Evolutionary conservation across 2,329 filamentous ascomycete species (phyloP).

Genomic region (Cladophialophora bantiana): DNA sequence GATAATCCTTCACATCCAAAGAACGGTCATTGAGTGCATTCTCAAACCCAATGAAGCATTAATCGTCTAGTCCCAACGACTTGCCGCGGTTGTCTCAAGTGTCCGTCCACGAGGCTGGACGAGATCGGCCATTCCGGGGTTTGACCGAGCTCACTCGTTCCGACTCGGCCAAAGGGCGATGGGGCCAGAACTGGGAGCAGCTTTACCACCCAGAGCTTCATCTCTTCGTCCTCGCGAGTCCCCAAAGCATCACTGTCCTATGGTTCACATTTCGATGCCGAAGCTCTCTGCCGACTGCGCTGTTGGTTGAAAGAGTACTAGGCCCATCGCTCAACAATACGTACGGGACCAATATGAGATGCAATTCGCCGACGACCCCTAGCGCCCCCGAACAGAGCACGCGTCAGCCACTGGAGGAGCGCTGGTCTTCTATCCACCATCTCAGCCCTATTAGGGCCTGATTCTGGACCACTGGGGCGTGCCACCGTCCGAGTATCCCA

Average conservation of each 20-base stretch:
- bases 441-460: neutral
- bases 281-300: neutral
- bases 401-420: neutral
- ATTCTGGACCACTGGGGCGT: neutral
- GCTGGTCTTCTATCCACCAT: slow-evolving; percentile 1
- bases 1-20: no score
- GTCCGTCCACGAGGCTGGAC: neutral
- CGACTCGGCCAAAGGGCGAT: neutral
- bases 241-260: neutral
- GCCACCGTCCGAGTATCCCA: neutral
- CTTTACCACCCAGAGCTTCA: neutral
- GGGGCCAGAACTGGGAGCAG: neutral
- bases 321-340: neutral
- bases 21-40: neutral
- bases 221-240: neutral
- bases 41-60: neutral
- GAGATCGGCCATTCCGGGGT: neutral
- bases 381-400: no score
- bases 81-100: neutral
- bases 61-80: neutral
- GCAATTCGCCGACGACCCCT: neutral
- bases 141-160: neutral
- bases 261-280: neutral
- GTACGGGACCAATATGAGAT: neutral
- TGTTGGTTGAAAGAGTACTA: neutral